These are phyloP conservation scores for Krasilnikovozyma curviuscula DNA, from an alignment of 768 basidiomycete genomes.

Conservation along the genomic window DNA sequence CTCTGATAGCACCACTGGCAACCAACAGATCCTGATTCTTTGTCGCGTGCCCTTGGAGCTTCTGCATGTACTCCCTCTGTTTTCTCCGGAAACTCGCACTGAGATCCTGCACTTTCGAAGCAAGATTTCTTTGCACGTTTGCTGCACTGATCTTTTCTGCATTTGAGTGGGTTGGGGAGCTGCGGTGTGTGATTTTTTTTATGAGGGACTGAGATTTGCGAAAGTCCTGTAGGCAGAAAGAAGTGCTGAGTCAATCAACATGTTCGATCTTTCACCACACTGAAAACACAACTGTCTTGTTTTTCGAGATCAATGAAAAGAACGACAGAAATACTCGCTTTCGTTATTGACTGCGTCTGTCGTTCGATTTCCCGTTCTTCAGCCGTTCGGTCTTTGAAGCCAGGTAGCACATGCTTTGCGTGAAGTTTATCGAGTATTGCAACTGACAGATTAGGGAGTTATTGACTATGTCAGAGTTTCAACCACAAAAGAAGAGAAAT, in stretches of 20 bases:
- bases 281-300: neutral
- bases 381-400: slow-evolving; percentile 79
- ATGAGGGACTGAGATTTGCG: slow-evolving; percentile 41
- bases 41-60: slow-evolving; percentile 89
- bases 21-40: slow-evolving; percentile 88
- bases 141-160: slow-evolving; percentile 29
- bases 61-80: slow-evolving; percentile 95
- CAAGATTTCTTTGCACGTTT: slow-evolving; percentile 71
- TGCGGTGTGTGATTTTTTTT: slow-evolving; percentile 42
- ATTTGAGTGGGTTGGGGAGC: slow-evolving; percentile 14
- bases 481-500: neutral
- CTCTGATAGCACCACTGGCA: slow-evolving; percentile 62
- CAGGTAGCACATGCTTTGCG: slow-evolving; percentile 85
- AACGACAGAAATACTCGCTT: slow-evolving; percentile 33
- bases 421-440: slow-evolving; percentile 80
- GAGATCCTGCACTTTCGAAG: slow-evolving; percentile 86
- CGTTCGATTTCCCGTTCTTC: slow-evolving; percentile 88
- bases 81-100: slow-evolving; percentile 88
- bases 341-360: slow-evolving; percentile 69
- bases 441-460: slow-evolving; percentile 41
- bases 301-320: neutral
- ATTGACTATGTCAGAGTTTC: neutral
- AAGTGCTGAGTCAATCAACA: slow-evolving; percentile 1
- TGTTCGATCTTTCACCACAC: neutral
- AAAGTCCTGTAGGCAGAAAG: slow-evolving; percentile 43